Conservation (phyloP, 164 flowering plant genomes). For the Annona cherimola region DNA sequence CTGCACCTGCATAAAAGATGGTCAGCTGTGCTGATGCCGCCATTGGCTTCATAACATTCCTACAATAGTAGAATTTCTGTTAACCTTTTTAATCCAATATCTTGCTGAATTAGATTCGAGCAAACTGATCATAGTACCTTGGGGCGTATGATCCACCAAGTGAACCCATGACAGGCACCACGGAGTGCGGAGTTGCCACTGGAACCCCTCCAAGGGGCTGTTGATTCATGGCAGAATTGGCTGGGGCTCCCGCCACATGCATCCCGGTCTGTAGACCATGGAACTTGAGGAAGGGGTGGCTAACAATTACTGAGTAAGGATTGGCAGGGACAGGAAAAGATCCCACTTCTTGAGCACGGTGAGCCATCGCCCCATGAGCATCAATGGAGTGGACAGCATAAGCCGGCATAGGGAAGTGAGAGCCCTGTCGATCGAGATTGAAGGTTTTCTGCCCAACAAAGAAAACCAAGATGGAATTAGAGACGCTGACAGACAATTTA, state of each 20-base stretch:
- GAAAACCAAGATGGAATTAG: background rate
- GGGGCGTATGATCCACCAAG: conserved; percentile 35
- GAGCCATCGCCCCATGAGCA: conserved; percentile 14
- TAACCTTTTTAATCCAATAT: background rate
- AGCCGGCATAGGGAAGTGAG: conserved; percentile 26
- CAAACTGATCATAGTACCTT: conserved; percentile 28
- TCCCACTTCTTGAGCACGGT: conserved; percentile 31
- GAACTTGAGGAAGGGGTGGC: conserved; percentile 39
- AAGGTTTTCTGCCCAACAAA: conserved; percentile 27
- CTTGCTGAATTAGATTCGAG: background rate
- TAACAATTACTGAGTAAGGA: conserved; percentile 29
- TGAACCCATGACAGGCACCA: conserved; percentile 25
- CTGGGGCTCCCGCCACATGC: conserved; percentile 25
- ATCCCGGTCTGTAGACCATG: conserved; percentile 31
- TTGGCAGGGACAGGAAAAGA: conserved; percentile 36
- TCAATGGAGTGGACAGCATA: conserved; percentile 32
- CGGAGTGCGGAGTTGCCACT: conserved; percentile 23
- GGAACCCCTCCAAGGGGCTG: conserved; percentile 49
- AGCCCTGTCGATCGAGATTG: conserved; percentile 30
- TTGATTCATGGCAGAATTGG: conserved; percentile 26
- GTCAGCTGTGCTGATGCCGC: conserved; percentile 60
- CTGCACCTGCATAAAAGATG: conserved; percentile 74
- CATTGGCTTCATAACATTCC: conserved; percentile 38
- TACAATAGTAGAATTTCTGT: conserved; percentile 13
- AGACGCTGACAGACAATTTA: background rate